Evolutionary conservation across 2,329 filamentous ascomycete species (phyloP), one percentile per base, ranked within the genome.

Genomic region (Colletotrichum shisoi): DNA sequence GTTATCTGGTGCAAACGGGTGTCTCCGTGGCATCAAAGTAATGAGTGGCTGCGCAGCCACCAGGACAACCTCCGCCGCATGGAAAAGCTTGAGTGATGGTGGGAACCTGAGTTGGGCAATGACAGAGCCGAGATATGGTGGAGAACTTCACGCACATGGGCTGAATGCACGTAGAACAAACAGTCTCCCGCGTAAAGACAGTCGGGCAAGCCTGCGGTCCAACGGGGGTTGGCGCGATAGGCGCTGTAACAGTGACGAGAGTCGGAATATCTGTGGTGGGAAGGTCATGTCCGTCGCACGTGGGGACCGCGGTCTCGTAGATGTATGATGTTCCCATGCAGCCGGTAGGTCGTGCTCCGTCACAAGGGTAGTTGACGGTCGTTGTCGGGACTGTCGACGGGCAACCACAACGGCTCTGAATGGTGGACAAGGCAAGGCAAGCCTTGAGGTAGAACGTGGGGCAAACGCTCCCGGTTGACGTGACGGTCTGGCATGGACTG

Each of bases 371-470:
- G 34, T 67, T 71, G 3, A 62, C 39, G 6, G 70, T 74, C 4
- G 53, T 54, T 3, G 71, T 74, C 17, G 73, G 62, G 8, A 74
- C 60, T 2, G 42, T 44, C 3, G 62, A 67, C 3, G 74, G 72
- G 61, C 74, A 76, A 12, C 67, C 70, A 57, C 73, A 75, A 3
- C 71, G 70, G 12, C 71, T 60, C 21, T 53, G 57, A 42, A 75
- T 63, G 2, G 62, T 62, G 8, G 57, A 58, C 13, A 71, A 49
- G 31, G 57, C 37, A 31, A 73, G 69, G 46, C 74, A 75, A 7
- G 67, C 67, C n/a, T 53, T 39, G 21, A 62, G 40, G 4, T 57
- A 17, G 45, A 70, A 64, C 2, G 66, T 65, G 12, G 62, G 27
- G 44, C 57, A 70, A 21, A 64, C 44, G 17, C 48, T n/a, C 0